Percentiles rank a stretch among this genome's conserved stretches.
These are phyloP conservation scores for Neurospora sp. DNA, from an alignment of 495 filamentous ascomycete genomes.

Conservation along the genomic window DNA sequence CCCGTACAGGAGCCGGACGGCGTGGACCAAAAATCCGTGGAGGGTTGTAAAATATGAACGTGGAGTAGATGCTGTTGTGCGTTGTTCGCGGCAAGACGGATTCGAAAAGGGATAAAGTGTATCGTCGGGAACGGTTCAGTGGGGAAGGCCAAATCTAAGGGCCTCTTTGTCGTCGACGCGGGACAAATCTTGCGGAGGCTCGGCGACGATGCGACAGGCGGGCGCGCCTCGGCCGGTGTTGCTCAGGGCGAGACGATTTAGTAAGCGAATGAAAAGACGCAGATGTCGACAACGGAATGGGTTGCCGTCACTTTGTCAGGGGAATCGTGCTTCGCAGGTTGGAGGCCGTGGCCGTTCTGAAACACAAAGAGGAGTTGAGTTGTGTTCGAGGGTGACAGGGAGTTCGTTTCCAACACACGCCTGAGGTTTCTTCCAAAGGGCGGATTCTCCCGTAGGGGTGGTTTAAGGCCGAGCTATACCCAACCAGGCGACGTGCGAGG, in stretches of 20 bases:
- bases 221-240: not conserved
- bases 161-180: not conserved
- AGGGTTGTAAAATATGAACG: not conserved
- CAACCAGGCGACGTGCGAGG: not conserved
- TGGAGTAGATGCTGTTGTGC: not conserved
- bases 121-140: not conserved
- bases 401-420: conserved; percentile 14
- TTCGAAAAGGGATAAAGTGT: conserved; percentile 9
- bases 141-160: not conserved
- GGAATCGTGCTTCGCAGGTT: conserved; percentile 19
- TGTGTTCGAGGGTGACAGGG: conserved; percentile 22
- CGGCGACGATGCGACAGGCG: not conserved
- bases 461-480: not conserved
- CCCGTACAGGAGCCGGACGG: conserved; percentile 14
- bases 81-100: not conserved
- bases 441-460: not conserved
- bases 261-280: not conserved
- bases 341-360: conserved; percentile 30
- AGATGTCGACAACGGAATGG: conserved; percentile 11
- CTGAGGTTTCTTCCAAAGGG: not conserved
- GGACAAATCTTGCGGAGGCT: not conserved
- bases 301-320: conserved; percentile 6
- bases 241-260: not conserved
- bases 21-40: not conserved
- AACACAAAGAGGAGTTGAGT: conserved; percentile 34